Evolutionary conservation across 1,284 basidiomycete genomes (phyloP).

Genomic region (Ustilago loliicola): DNA sequence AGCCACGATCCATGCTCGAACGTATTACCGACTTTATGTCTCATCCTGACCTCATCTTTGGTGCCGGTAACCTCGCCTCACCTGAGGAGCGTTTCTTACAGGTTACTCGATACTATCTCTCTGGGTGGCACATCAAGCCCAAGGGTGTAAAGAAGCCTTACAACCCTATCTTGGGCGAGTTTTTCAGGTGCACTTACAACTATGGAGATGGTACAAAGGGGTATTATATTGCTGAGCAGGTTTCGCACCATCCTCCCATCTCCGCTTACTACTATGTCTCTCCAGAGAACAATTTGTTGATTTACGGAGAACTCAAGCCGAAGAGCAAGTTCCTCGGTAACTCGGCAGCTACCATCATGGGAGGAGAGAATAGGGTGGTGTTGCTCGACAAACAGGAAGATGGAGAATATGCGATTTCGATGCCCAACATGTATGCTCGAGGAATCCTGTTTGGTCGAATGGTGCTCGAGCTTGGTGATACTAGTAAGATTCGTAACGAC

Average conservation of each 20-base stretch:
- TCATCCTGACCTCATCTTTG: constrained; percentile 96
- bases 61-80: constrained; percentile 81
- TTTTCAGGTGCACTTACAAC: constrained; percentile 95
- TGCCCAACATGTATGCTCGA: constrained; percentile 79
- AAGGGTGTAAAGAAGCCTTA: constrained; percentile 99
- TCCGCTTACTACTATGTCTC: constrained; percentile 97
- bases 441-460: constrained; percentile 98
- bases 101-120: constrained; percentile 93
- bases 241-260: constrained; percentile 93
- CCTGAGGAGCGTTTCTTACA: constrained; percentile 91
- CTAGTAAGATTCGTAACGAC: constrained; percentile 86
- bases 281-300: constrained; percentile 82
- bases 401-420: constrained; percentile 66
- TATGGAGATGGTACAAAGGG: constrained; percentile 91
- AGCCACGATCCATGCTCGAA: constrained; percentile 70
- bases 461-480: constrained; percentile 95
- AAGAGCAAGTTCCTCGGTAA: constrained; percentile 98
- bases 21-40: constrained; percentile 90
- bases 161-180: constrained; percentile 96
- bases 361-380: constrained; percentile 81
- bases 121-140: constrained; percentile 99
- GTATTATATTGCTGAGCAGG: constrained; percentile 94
- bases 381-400: constrained; percentile 65
- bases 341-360: constrained; percentile 77
- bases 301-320: constrained; percentile 93